Percentiles rank a stretch among this genome's conserved stretches.
Evolutionary conservation across 1,139 yeast genomes (phyloP).

Genomic region (Yamadazyma sp.): DNA sequence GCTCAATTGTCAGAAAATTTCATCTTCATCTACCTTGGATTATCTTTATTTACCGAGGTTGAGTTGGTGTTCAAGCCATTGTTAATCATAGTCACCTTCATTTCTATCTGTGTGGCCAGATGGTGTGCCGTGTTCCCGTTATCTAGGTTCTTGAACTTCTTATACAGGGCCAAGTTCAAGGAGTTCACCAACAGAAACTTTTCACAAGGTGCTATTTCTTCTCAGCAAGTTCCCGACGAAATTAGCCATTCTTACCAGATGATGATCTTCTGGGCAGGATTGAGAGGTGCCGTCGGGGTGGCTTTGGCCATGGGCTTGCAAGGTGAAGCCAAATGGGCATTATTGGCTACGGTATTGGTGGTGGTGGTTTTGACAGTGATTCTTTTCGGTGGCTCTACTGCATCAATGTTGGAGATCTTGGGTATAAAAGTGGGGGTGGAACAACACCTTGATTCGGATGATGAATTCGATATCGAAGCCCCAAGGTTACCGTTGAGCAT

Average conservation of each 20-base stretch:
- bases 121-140: constrained; percentile 98
- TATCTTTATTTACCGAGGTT: constrained; percentile 93
- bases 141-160: constrained; percentile 79
- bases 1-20: constrained; percentile 97
- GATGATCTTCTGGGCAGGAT: constrained; percentile 99
- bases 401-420: constrained; percentile 93
- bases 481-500: constrained; percentile 42
- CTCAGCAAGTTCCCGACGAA: constrained; percentile 68
- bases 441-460: constrained; percentile 76
- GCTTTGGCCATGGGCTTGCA: constrained; percentile 97
- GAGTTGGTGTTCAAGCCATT: constrained; percentile 93
- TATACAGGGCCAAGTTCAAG: constrained; percentile 57
- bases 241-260: constrained; percentile 94
- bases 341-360: constrained; percentile 91
- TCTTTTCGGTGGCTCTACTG: constrained; percentile 97
- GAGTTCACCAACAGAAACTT: constrained; percentile 34
- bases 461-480: constrained; percentile 92
- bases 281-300: constrained; percentile 98
- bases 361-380: constrained; percentile 96
- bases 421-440: constrained; percentile 90
- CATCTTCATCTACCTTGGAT: constrained; percentile 91
- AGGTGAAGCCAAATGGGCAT: constrained; percentile 88
- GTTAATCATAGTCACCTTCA: constrained; percentile 83
- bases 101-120: constrained; percentile 90
- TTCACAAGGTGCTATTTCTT: constrained; percentile 39